These are phyloP conservation scores for Malassezia slooffiae DNA, from an alignment of 1,284 basidiomycete species.

Conservation along the genomic window DNA sequence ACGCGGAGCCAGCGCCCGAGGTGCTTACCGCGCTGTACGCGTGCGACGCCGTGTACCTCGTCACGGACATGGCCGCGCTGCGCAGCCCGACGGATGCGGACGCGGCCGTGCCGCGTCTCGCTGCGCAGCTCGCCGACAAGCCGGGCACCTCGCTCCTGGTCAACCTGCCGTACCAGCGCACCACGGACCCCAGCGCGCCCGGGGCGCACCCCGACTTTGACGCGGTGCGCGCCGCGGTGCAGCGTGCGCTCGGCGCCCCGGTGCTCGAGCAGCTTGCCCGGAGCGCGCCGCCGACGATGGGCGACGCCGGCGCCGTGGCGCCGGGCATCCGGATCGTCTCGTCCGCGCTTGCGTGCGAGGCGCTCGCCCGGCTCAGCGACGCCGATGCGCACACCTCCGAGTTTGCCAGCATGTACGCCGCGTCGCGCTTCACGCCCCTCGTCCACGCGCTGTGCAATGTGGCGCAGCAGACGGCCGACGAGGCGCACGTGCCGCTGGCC, in stretches of 20 bases:
- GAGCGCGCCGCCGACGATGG: not conserved
- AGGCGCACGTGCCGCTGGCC: no score
- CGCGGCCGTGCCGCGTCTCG: constrained; percentile 12
- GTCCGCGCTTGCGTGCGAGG: constrained; percentile 4
- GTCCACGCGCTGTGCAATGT: not conserved
- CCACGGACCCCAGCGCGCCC: constrained; percentile 13
- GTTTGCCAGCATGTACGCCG: constrained; percentile 2
- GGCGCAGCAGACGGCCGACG: no score
- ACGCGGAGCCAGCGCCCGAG: constrained; percentile 7
- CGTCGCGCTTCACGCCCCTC: constrained; percentile 11
- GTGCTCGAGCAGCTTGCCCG: not conserved
- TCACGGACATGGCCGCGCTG: constrained; percentile 23
- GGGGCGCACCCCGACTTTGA: constrained; percentile 11
- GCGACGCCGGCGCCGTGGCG: not conserved
- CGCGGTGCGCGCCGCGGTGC: not conserved
- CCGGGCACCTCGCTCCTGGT: constrained; percentile 21
- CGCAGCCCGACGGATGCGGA: not conserved
- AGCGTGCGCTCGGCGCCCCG: not conserved
- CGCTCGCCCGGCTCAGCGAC: not conserved
- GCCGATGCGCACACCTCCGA: not conserved
- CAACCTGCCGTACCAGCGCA: constrained; percentile 15
- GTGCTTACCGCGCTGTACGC: constrained; percentile 21
- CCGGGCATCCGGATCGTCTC: constrained; percentile 9
- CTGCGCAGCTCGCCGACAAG: constrained; percentile 22
- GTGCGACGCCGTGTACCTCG: constrained; percentile 21